Evolutionary conservation across 202 grass and related monocot species (phyloP).

Genomic region (Cymbopogon flexuosus): DNA sequence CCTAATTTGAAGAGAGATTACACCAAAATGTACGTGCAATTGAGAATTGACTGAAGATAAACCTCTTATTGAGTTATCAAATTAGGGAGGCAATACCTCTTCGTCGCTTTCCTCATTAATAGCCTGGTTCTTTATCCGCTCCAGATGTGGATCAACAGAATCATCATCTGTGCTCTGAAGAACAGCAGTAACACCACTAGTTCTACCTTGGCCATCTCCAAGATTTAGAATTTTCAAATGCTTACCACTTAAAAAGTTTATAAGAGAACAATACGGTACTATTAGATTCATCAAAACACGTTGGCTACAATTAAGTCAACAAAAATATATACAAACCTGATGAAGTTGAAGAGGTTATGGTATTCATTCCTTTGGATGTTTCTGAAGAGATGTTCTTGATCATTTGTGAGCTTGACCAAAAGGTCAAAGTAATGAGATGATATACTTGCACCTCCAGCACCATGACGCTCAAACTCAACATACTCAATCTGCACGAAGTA

Average conservation of each 20-base stretch:
- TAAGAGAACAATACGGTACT: not conserved
- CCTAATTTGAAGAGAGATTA: conserved; percentile 39
- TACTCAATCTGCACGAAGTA: conserved; percentile 70
- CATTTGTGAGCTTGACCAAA: conserved; percentile 77
- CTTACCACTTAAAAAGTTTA: conserved; percentile 52
- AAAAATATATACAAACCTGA: conserved; percentile 43
- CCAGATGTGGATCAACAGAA: conserved; percentile 78
- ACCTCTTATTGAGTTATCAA: not conserved
- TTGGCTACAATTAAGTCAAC: conserved; percentile 2
- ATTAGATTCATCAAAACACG: conserved; percentile 8
- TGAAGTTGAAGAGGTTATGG: conserved; percentile 82
- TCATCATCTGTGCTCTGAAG: conserved; percentile 56
- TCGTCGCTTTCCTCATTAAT: conserved; percentile 85
- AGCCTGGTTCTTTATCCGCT: conserved; percentile 65
- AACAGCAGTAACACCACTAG: conserved; percentile 63
- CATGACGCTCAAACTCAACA: conserved; percentile 89
- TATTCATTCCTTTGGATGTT: conserved; percentile 98
- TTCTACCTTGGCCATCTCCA: conserved; percentile 64
- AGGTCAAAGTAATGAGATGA: conserved; percentile 98
- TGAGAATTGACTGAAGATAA: not conserved
- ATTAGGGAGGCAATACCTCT: conserved; percentile 48
- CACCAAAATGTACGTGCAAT: conserved; percentile 20
- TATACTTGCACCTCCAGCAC: conserved; percentile 71
- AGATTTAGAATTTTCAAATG: conserved; percentile 88
- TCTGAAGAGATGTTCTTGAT: conserved; percentile 95